Percentiles rank a stretch among this genome's conserved stretches.
These are phyloP conservation scores for Endocladia muricata DNA, from an alignment of 31 red algal species.

Conservation along the genomic window DNA sequence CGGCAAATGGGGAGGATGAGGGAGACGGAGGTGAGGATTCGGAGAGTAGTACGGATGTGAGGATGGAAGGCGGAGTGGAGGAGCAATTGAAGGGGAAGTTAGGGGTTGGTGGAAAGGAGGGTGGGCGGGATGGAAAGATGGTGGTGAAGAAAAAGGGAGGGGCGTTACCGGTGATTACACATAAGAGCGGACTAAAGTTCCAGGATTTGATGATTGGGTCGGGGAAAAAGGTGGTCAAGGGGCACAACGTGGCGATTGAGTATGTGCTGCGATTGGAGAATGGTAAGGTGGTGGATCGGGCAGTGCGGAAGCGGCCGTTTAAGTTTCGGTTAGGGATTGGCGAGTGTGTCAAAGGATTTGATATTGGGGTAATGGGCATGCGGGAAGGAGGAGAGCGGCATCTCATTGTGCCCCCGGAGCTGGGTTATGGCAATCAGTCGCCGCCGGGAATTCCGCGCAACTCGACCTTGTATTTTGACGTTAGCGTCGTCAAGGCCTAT, in stretches of 20 bases:
- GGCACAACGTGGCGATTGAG: conserved; percentile 60
- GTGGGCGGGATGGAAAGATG: background rate
- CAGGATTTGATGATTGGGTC: conserved; percentile 66
- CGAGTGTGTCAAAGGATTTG: conserved; percentile 87
- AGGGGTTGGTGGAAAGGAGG: conserved; percentile 1
- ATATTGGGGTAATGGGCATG: conserved; percentile 82
- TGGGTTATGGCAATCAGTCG: conserved; percentile 61
- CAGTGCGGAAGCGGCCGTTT: conserved; percentile 56
- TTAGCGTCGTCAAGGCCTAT: conserved; percentile 65
- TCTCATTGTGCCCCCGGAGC: conserved; percentile 79
- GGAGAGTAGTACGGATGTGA: conserved; percentile 2
- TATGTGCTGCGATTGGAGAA: conserved; percentile 68
- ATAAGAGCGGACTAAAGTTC: conserved; percentile 58
- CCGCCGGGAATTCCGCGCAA: conserved; percentile 48
- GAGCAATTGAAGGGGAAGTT: background rate
- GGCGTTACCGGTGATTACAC: conserved; percentile 37
- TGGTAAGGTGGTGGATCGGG: conserved; percentile 66
- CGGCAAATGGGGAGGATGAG: background rate
- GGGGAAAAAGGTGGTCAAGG: conserved; percentile 47
- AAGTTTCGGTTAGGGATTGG: conserved; percentile 74
- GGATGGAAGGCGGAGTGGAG: background rate
- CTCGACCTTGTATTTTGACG: conserved; percentile 82
- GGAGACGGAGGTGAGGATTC: background rate
- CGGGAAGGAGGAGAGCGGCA: conserved; percentile 82
- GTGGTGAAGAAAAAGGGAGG: conserved; percentile 14